A percentile compares a stretch with the other conserved stretches of the same genome.
Evolutionary conservation across 2,329 filamentous ascomycete species (phyloP).

Genomic region (Pseudopithomyces chartarum): DNA sequence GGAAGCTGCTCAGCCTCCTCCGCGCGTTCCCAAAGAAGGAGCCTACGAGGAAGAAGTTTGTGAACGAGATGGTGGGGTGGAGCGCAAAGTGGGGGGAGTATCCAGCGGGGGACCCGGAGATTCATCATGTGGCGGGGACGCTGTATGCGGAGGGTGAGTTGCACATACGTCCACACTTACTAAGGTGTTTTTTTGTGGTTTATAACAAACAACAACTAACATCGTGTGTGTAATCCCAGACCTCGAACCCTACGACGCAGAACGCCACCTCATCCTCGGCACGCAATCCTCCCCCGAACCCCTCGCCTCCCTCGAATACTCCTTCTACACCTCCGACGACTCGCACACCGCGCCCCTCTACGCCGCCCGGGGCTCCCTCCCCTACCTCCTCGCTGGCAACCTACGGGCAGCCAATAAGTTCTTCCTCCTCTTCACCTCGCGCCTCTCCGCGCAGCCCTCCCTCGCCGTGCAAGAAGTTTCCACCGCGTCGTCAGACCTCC

Average conservation of each 20-base stretch:
- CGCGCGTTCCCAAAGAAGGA: slow-evolving; percentile 81
- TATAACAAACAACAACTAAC: too few relatives aligned
- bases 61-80: slow-evolving; percentile 88
- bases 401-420: slow-evolving; percentile 85
- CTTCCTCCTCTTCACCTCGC: slow-evolving; percentile 75
- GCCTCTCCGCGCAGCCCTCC: slow-evolving; percentile 64
- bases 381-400: slow-evolving; percentile 90
- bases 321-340: slow-evolving; percentile 90
- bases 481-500: slow-evolving; percentile 72
- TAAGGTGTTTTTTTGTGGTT: too few relatives aligned
- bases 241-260: slow-evolving; percentile 89
- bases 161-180: too few relatives aligned
- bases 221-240: too few relatives aligned
- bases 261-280: slow-evolving; percentile 85
- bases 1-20: slow-evolving; percentile 75
- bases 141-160: slow-evolving; percentile 77
- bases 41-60: slow-evolving; percentile 90
- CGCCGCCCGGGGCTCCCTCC: slow-evolving; percentile 82
- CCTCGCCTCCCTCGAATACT: slow-evolving; percentile 83
- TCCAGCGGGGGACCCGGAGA: slow-evolving; percentile 88
- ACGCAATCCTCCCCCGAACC: slow-evolving; percentile 85
- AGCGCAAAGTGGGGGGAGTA: slow-evolving; percentile 83
- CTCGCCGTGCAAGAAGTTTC: slow-evolving; percentile 83
- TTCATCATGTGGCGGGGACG: slow-evolving; percentile 89
- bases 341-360: slow-evolving; percentile 87